These are phyloP conservation scores for Blastobotrys robertii DNA, from an alignment of 805 yeast genomes.

Conservation along the genomic window DNA sequence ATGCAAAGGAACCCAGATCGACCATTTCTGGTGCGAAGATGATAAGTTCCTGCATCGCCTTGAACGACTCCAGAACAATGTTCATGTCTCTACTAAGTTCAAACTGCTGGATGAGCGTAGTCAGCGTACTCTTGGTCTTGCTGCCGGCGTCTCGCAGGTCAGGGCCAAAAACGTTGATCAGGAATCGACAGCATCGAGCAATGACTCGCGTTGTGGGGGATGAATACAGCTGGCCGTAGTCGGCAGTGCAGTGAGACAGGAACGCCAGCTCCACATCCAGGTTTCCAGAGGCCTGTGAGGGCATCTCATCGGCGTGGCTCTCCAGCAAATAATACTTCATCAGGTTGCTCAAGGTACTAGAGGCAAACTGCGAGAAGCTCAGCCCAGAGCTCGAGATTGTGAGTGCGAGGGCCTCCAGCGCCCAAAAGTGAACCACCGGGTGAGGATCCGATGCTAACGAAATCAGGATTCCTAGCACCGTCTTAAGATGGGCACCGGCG, in stretches of 20 bases:
- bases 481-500: conserved; percentile 32
- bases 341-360: conserved; percentile 35
- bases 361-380: conserved; percentile 35
- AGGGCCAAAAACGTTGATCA: conserved; percentile 53
- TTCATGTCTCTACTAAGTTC: conserved; percentile 24
- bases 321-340: conserved; percentile 36
- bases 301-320: conserved; percentile 38
- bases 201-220: conserved; percentile 36
- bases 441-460: conserved; percentile 71
- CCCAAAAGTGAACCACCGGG: conserved; percentile 70
- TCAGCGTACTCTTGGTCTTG: conserved; percentile 14
- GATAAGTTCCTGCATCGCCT: conserved; percentile 36
- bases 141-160: conserved; percentile 25
- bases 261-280: conserved; percentile 33
- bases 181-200: conserved; percentile 34
- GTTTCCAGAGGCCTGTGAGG: conserved; percentile 39
- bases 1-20: conserved; percentile 22
- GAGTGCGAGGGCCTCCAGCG: conserved; percentile 48
- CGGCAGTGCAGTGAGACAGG: too few species aligned
- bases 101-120: conserved; percentile 29
- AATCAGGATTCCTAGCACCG: conserved; percentile 45
- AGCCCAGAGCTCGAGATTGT: conserved; percentile 48
- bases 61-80: conserved; percentile 30
- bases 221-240: too few species aligned
- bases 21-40: conserved; percentile 37